Percentiles rank a stretch among this genome's conserved stretches.
These are phyloP conservation scores for Babjeviella inositovora DNA, from an alignment of 805 yeast species.

Conservation along the genomic window DNA sequence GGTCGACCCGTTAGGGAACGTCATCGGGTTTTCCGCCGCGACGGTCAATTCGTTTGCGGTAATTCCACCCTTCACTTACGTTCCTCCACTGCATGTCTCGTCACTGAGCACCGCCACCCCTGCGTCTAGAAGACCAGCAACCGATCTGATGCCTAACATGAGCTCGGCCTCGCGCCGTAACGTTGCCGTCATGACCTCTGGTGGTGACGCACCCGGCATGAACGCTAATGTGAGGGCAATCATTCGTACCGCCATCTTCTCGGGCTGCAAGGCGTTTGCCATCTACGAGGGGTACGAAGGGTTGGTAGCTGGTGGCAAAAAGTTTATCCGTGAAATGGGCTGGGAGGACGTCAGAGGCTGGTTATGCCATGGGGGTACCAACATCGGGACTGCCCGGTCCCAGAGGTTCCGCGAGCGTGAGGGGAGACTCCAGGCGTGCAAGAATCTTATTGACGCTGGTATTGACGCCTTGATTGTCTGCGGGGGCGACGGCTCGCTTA, in stretches of 20 bases:
- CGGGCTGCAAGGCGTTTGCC: constrained; percentile 83
- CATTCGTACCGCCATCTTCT: constrained; percentile 77
- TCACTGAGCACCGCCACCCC: not conserved
- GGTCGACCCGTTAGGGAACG: constrained; percentile 71
- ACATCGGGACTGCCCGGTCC: constrained; percentile 93
- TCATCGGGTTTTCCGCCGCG: constrained; percentile 71
- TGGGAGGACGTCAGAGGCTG: constrained; percentile 97
- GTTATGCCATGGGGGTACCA: constrained; percentile 86
- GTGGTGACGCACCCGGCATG: constrained; percentile 99
- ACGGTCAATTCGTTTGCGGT: no score
- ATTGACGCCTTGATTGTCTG: constrained; percentile 92
- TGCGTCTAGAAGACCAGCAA: not conserved
- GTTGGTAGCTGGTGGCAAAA: constrained; percentile 70
- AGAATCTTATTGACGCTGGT: constrained; percentile 72
- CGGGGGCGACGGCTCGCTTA: constrained; percentile 97
- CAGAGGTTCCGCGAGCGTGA: constrained; percentile 69
- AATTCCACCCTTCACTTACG: no score
- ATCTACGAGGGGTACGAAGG: constrained; percentile 94
- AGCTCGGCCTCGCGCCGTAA: constrained; percentile 19
- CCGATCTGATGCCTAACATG: constrained; percentile 1
- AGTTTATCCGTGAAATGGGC: constrained; percentile 52
- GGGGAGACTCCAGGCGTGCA: constrained; percentile 76
- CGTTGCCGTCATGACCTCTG: constrained; percentile 94
- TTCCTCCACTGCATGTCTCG: no score
- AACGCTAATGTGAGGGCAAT: constrained; percentile 92